A percentile compares a stretch with the other conserved stretches of the same genome.
Conservation (phyloP, 192 early-diverging fungal species). For the Linnemannia hyalina region DNA sequence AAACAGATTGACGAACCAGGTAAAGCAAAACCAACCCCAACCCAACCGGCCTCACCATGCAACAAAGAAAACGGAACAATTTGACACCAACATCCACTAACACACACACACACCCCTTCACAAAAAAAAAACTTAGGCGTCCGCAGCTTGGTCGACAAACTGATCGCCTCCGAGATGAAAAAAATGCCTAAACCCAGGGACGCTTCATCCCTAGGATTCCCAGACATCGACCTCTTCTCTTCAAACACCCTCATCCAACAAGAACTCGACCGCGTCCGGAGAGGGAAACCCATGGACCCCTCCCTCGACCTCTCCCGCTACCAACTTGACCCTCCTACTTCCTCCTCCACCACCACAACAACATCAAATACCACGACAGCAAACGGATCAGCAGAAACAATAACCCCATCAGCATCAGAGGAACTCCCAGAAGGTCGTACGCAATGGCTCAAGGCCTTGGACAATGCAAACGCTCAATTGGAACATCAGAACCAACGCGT, state of each 20-base stretch:
- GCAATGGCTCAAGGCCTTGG: conserved; percentile 58
- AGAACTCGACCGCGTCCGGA: conserved; percentile 61
- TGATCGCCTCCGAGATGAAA: conserved; percentile 70
- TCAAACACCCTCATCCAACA: conserved; percentile 54
- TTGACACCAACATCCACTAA: neutral
- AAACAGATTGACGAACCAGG: conserved; percentile 64
- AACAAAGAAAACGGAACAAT: too few relatives aligned
- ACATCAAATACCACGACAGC: conserved; percentile 9
- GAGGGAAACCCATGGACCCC: conserved; percentile 59
- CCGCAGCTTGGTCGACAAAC: conserved; percentile 62
- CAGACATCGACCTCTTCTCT: conserved; percentile 63
- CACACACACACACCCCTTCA: neutral
- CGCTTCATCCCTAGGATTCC: conserved; percentile 45
- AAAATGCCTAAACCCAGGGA: conserved; percentile 58
- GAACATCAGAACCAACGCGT: conserved; percentile 66
- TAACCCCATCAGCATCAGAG: conserved; percentile 37
- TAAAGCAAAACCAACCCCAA: conserved; percentile 1
- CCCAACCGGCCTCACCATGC: too few relatives aligned
- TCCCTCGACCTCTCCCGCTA: conserved; percentile 63
- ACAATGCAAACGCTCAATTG: conserved; percentile 67
- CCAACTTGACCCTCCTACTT: conserved; percentile 57
- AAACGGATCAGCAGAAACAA: conserved; percentile 2
- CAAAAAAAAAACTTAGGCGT: conserved; percentile 48
- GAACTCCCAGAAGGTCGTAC: conserved; percentile 55
- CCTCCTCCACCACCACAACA: conserved; percentile 19